A percentile compares a stretch with the other conserved stretches of the same genome.
Conservation (phyloP, 805 yeast species). For the Candida silvatica region DNA sequence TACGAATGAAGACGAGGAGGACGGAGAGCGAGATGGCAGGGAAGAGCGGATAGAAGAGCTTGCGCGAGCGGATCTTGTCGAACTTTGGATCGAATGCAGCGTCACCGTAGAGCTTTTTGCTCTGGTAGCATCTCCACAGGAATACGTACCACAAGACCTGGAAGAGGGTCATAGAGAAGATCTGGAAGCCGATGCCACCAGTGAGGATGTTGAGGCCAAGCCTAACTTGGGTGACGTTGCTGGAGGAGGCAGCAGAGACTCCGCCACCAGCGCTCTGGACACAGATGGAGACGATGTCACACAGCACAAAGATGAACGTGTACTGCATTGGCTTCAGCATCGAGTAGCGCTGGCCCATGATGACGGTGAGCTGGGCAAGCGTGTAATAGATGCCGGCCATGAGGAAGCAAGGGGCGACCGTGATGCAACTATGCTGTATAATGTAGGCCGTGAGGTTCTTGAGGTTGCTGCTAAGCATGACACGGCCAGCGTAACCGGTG, state of each 20-base stretch:
- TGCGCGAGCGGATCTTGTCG: neutral
- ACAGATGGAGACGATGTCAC: slow-evolving; percentile 51
- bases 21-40: slow-evolving; percentile 1
- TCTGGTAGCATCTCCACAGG: slow-evolving; percentile 27
- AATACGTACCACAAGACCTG: slow-evolving; percentile 37
- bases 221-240: slow-evolving; percentile 9
- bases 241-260: slow-evolving; percentile 39
- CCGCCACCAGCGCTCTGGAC: slow-evolving; percentile 73
- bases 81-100: neutral
- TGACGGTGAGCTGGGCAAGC: slow-evolving; percentile 49
- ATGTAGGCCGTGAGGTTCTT: slow-evolving; percentile 31
- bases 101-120: slow-evolving; percentile 1
- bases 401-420: slow-evolving; percentile 68
- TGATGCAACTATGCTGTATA: slow-evolving; percentile 52
- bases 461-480: slow-evolving; percentile 29
- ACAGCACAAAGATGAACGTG: slow-evolving; percentile 49
- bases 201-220: slow-evolving; percentile 42
- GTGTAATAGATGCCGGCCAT: slow-evolving; percentile 72
- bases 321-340: slow-evolving; percentile 40
- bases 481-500: slow-evolving; percentile 55
- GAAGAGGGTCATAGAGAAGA: slow-evolving; percentile 54
- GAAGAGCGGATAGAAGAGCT: neutral
- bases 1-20: slow-evolving; percentile 47
- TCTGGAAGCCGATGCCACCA: slow-evolving; percentile 71
- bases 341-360: slow-evolving; percentile 48